Evolutionary conservation across 805 yeast species (phyloP).

Genomic region (Cephaloascus fragrans): DNA sequence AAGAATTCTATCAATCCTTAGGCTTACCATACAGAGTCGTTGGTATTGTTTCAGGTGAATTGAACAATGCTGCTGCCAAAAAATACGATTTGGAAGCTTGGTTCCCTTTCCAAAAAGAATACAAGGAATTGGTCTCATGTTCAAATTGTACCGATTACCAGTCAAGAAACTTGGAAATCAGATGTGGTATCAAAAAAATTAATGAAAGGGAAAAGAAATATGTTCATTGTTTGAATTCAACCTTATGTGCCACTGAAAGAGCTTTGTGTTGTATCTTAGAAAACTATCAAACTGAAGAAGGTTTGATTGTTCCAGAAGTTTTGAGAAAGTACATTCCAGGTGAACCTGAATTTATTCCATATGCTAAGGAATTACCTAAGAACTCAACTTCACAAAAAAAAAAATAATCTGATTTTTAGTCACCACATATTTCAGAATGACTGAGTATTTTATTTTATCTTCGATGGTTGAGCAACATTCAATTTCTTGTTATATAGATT

Average conservation of each 20-base stretch:
- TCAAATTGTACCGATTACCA: slow-evolving; percentile 99
- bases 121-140: slow-evolving; percentile 95
- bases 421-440: too few species aligned
- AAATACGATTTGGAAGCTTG: slow-evolving; percentile 98
- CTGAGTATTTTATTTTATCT: too few species aligned
- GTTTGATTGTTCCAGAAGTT: slow-evolving; percentile 88
- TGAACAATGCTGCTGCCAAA: slow-evolving; percentile 98
- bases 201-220: slow-evolving; percentile 94
- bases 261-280: slow-evolving; percentile 95
- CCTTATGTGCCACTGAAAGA: slow-evolving; percentile 96
- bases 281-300: slow-evolving; percentile 96
- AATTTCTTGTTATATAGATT: not conserved
- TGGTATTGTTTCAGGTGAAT: slow-evolving; percentile 96
- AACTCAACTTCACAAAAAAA: slow-evolving; percentile 76
- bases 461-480: not conserved
- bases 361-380: slow-evolving; percentile 83
- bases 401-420: slow-evolving; percentile 17
- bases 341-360: slow-evolving; percentile 95
- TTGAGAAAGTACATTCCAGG: slow-evolving; percentile 96
- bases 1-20: slow-evolving; percentile 86
- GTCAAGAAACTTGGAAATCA: slow-evolving; percentile 95
- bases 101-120: slow-evolving; percentile 99
- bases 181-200: slow-evolving; percentile 96
- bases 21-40: slow-evolving; percentile 95
- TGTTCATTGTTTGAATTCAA: slow-evolving; percentile 96